Evolutionary conservation across 148 eudicot species (phyloP), one percentile per base, ranked within the genome.

Genomic region (Chenopodium quinoa): DNA sequence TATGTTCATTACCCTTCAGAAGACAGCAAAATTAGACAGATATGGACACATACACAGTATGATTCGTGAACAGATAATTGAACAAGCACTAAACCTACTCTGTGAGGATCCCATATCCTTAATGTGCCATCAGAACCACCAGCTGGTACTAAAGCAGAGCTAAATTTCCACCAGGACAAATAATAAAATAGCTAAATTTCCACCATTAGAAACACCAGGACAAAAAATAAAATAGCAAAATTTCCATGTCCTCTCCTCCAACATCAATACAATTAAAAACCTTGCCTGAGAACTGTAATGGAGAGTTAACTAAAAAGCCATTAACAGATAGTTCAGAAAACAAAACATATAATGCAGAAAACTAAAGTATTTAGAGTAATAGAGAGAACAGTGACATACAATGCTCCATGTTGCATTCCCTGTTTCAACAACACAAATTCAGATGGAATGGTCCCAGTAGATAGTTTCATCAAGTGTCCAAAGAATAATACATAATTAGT

Each of bases 61-160:
- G n/a, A 16, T 37, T 13, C 2, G 19, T 25, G 8, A 64, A 66
- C 14, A 54, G 46, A 44, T 29, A 44, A 58, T 31, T 20, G 5
- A 17, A 22, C 25, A 58, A 9, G 54, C 62, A 64, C 67, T 56
- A 80, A 12, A 93, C 98, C 98, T 90, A 98, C 98, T 85, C 90
- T 93, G 75, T 98, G 98, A 85, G 98, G 97, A 89, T 96, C 99
- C 99, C 99, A 96, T 83, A 96, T 83, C 83, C 99, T 89, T 82
- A 96, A 85, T 66, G 86, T 86, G 83, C 90, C 91, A 78, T 96
- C 99, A 80, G 99, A 93, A 75, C 90, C 93, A 46, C 98, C 98
- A 81, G 92, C 99, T 58, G 93, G 94, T 73, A 96, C 81, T 54
- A 96, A 91, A 66, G 93, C 89, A 75, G 96, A 32, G 34, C 34